Evolutionary conservation across 148 eudicot genomes (phyloP), one percentile per base, ranked within the genome.

Genomic region (Vaccinium vitisidaea): DNA sequence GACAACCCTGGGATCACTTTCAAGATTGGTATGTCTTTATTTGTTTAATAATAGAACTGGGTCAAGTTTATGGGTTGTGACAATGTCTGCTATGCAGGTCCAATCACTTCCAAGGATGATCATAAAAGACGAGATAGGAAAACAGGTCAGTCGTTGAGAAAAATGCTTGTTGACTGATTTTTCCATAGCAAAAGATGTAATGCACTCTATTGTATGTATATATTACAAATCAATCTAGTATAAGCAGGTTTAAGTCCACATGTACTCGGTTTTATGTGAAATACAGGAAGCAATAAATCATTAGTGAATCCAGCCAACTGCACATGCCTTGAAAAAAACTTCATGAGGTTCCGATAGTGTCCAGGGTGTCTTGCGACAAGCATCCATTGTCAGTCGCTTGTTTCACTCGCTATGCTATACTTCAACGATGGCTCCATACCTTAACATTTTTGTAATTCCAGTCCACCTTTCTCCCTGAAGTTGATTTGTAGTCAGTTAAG

Each of bases 101-200:
- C 98, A 97, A 70, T 97, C 99, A 82, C 96, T 97, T 89, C 98
- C 99, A 75, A 93, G 99, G 88, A 97, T 97, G 98, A 97, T 97
- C 83, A 97, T 95, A 80, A 94, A 70, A 90, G 99, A 97, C 83
- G 99, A 97, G 85, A 97, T 97, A 82, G 99, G 99, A 87, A 94
- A 92, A 86, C 98, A 97, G 99, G 99, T 97, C 80, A 86, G 93
- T 90, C 79, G 13, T 54, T 48, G 54, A 73, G 82, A 74, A 43
- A 46, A 84, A 79, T 70, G 84, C 79, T 67, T 75, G 49, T 8
- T 87, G 39, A 73, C 81, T 55, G 3, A 15, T 86, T 53, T 53
- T 10, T 8, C 55, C 11, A 0, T 53, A 9, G 14, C 11, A 53
- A 69, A 13, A 30, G 3, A 27, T 13, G 1, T 13, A 1, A 69